Percentiles rank a stretch among this genome's conserved stretches.
Evolutionary conservation across 192 early-diverging fungal genomes (phyloP).

Genomic region (Fimicolochytrium jonesii): DNA sequence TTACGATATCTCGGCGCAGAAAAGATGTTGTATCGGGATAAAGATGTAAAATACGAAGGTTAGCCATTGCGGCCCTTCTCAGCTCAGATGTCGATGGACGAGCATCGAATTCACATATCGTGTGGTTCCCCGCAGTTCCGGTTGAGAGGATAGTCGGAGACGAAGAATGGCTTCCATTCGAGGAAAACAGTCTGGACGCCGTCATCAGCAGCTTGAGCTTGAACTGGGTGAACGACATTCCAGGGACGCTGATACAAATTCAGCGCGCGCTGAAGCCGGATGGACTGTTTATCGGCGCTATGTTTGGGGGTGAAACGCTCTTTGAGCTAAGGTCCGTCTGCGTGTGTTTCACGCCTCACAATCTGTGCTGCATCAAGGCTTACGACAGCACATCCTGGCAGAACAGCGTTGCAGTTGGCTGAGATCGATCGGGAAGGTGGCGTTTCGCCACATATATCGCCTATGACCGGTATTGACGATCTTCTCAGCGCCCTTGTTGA

Average conservation of each 20-base stretch:
- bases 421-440: conserved; percentile 90
- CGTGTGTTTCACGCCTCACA: not conserved
- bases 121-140: too few species aligned
- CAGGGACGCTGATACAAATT: conserved; percentile 81
- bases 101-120: too few species aligned
- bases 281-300: conserved; percentile 86
- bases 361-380: not conserved
- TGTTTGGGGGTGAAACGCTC: conserved; percentile 94
- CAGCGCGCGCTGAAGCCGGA: conserved; percentile 81
- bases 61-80: too few species aligned
- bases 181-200: conserved; percentile 78
- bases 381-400: conserved; percentile 12
- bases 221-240: conserved; percentile 98
- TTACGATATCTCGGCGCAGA: not conserved
- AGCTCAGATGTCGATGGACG: too few species aligned
- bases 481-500: too few species aligned
- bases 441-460: conserved; percentile 82
- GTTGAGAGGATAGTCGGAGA: conserved; percentile 76
- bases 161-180: conserved; percentile 80
- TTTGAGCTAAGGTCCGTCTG: conserved; percentile 73
- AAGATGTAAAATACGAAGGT: conserved; percentile 26
- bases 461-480: conserved; percentile 81
- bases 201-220: conserved; percentile 80
- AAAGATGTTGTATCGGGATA: conserved; percentile 52
- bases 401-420: conserved; percentile 85